Conservation (phyloP, 495 filamentous ascomycete species). For the Neurospora africana region DNA sequence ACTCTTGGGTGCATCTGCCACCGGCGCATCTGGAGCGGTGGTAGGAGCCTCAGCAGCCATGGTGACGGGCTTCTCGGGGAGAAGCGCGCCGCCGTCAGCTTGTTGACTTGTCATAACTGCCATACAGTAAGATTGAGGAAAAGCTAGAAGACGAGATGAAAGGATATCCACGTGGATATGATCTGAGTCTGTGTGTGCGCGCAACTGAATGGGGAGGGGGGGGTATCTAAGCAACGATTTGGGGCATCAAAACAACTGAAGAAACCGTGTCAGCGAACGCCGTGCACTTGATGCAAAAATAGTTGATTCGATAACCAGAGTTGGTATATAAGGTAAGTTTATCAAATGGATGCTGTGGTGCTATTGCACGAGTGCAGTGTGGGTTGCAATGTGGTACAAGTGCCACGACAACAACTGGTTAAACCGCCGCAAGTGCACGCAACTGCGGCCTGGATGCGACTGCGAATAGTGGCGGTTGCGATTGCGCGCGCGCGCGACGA, state of each 20-base stretch:
- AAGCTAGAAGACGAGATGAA: constrained; percentile 21
- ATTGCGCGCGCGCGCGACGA: constrained; percentile 1
- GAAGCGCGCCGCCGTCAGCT: constrained; percentile 28
- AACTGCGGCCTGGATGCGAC: neutral
- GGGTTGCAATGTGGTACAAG: neutral
- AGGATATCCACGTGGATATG: constrained; percentile 1
- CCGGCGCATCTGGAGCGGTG: neutral
- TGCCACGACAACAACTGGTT: neutral
- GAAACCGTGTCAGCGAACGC: neutral
- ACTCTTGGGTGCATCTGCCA: neutral
- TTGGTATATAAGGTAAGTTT: neutral
- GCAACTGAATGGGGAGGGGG: neutral
- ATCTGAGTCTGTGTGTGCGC: neutral
- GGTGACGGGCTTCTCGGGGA: constrained; percentile 39
- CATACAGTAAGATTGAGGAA: constrained; percentile 26
- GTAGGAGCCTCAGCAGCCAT: constrained; percentile 24
- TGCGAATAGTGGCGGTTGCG: constrained; percentile 3
- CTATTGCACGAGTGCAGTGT: neutral
- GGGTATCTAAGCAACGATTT: neutral
- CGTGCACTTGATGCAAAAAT: neutral
- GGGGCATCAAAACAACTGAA: neutral
- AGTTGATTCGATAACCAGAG: neutral
- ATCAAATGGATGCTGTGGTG: neutral
- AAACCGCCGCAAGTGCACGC: neutral
- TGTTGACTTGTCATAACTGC: constrained; percentile 46